Evolutionary conservation across 1,284 basidiomycete genomes (phyloP).

Genomic region (Cutaneotrichosporon sp.): DNA sequence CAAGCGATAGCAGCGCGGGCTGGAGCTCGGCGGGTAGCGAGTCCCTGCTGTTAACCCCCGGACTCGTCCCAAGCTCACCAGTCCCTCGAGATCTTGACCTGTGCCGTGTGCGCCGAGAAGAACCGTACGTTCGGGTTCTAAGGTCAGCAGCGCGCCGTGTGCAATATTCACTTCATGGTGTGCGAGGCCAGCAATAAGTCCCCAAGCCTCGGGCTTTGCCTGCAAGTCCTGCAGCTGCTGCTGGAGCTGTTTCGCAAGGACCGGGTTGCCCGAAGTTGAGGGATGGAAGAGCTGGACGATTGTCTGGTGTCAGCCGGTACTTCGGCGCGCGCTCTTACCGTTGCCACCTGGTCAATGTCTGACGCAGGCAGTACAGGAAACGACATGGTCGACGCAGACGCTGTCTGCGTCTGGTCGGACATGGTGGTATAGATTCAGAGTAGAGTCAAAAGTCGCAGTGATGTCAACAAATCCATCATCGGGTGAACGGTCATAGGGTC

Average conservation of each 20-base stretch:
- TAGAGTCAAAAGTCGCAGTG: background rate
- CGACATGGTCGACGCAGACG: conserved; percentile 3
- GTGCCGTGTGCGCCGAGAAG: conserved; percentile 83
- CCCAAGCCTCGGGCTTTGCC: conserved; percentile 45
- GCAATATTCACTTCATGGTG: conserved; percentile 33
- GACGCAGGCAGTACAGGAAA: conserved; percentile 33
- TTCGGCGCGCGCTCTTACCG: conserved; percentile 18
- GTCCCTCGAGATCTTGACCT: conserved; percentile 83
- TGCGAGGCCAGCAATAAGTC: conserved; percentile 43
- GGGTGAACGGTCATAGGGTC: too few species aligned
- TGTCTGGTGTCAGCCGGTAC: conserved; percentile 21
- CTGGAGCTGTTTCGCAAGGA: conserved; percentile 39
- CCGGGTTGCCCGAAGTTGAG: conserved; percentile 31
- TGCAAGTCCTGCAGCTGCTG: conserved; percentile 44
- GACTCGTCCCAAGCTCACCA: conserved; percentile 55
- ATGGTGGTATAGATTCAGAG: background rate
- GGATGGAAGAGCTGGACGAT: conserved; percentile 43
- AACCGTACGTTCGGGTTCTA: conserved; percentile 75
- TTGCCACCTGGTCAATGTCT: conserved; percentile 36
- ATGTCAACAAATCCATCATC: background rate
- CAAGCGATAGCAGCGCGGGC: conserved; percentile 35
- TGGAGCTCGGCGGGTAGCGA: conserved; percentile 42
- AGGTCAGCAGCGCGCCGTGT: background rate
- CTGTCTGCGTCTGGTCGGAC: background rate
- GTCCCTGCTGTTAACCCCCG: conserved; percentile 30